Evolutionary conservation across 1,284 basidiomycete genomes (phyloP).

Genomic region (Malassezia arunalokei): DNA sequence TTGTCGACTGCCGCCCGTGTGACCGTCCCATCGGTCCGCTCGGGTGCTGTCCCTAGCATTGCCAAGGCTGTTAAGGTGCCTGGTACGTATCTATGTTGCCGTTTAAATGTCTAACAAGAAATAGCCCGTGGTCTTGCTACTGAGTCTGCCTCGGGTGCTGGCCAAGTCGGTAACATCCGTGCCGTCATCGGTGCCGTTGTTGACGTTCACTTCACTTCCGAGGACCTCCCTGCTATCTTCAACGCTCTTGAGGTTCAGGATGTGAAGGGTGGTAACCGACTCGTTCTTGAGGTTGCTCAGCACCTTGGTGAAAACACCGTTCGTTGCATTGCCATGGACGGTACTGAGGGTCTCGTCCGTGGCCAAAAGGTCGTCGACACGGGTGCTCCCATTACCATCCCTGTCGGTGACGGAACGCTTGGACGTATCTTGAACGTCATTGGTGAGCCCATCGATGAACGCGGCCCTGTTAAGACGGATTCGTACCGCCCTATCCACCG

Average conservation of each 20-base stretch:
- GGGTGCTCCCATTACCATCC: conserved; percentile 87
- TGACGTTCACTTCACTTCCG: conserved; percentile 63
- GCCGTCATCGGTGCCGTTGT: conserved; percentile 66
- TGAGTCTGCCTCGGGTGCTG: conserved; percentile 22
- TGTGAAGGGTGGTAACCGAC: conserved; percentile 61
- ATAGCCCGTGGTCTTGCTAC: conserved; percentile 33
- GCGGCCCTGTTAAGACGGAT: conserved; percentile 84
- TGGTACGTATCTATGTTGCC: not conserved
- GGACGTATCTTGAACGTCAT: conserved; percentile 99
- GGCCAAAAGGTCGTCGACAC: conserved; percentile 94
- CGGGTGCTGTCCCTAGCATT: conserved; percentile 19
- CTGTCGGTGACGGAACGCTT: conserved; percentile 81
- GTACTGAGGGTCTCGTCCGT: conserved; percentile 98
- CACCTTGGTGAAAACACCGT: conserved; percentile 95
- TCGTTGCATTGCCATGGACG: conserved; percentile 61
- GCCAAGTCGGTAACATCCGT: conserved; percentile 35
- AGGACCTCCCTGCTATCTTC: conserved; percentile 80
- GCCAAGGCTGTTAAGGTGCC: conserved; percentile 17
- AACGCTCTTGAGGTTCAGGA: conserved; percentile 95
- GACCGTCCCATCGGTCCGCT: conserved; percentile 22
- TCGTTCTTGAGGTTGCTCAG: conserved; percentile 56
- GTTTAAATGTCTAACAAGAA: not conserved
- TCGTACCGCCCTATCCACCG: conserved; percentile 81
- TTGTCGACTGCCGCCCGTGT: conserved; percentile 27
- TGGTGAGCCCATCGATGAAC: conserved; percentile 97